phyloP scores from a whole-genome alignment of 805 yeast genomes.

The Brettanomyces custersianus region DNA sequence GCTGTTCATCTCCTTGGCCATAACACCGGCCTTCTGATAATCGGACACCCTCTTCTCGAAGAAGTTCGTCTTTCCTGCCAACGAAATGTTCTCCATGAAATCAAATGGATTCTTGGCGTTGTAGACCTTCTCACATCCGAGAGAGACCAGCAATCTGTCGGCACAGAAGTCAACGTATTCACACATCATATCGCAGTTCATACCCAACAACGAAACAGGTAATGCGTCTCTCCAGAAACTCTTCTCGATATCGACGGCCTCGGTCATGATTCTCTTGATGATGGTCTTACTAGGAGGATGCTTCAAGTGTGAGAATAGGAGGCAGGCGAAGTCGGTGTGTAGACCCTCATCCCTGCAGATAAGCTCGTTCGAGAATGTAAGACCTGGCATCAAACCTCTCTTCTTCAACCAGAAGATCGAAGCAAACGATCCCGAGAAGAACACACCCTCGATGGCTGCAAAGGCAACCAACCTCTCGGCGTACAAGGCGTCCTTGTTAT shows the following conservation, averaged over 20 bases:
- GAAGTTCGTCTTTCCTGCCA: conserved; percentile 98
- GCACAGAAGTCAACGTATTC: conserved; percentile 98
- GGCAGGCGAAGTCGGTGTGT: conserved; percentile 97
- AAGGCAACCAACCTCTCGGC: conserved; percentile 96
- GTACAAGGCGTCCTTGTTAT: conserved; percentile 77
- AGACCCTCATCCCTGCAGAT: conserved; percentile 98
- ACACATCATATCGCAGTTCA: conserved; percentile 90
- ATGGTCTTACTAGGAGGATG: conserved; percentile 77
- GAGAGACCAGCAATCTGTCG: conserved; percentile 83
- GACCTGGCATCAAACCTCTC: conserved; percentile 98
- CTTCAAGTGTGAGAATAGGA: conserved; percentile 85
- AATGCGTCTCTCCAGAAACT: conserved; percentile 92
- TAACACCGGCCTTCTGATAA: conserved; percentile 98
- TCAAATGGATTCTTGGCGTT: conserved; percentile 92
- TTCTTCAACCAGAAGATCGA: conserved; percentile 98
- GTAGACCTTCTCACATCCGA: conserved; percentile 85
- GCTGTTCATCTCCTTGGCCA: conserved; percentile 51
- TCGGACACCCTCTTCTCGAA: conserved; percentile 98
- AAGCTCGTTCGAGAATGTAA: conserved; percentile 94
- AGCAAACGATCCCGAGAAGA: conserved; percentile 97
- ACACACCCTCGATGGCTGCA: conserved; percentile 98
- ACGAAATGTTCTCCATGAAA: conserved; percentile 97
- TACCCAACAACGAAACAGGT: conserved; percentile 88
- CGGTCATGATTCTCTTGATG: conserved; percentile 81
- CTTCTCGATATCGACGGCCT: conserved; percentile 92